Evolutionary conservation across 2,329 filamentous ascomycete species (phyloP).

Genomic region (Cordyceps javanica): DNA sequence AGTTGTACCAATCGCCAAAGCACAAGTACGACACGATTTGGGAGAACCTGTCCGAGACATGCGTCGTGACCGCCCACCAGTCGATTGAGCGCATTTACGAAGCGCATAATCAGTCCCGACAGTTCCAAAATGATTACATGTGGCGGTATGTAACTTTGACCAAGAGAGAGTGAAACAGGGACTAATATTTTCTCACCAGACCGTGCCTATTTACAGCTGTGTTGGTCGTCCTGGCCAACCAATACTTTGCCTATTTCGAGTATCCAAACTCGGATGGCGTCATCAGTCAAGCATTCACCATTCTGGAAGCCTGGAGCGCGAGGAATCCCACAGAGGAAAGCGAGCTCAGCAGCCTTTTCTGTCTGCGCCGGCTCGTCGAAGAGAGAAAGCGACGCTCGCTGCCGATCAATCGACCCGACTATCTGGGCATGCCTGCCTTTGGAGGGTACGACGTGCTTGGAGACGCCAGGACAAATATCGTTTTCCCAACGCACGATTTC

Average conservation of each 20-base stretch:
- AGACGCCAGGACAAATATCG: neutral
- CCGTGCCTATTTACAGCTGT: slow-evolving; percentile 51
- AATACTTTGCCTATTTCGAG: slow-evolving; percentile 45
- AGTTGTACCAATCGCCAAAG: neutral
- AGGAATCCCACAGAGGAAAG: neutral
- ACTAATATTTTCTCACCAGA: slow-evolving; percentile 27
- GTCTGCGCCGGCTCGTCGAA: neutral
- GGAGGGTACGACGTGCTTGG: neutral
- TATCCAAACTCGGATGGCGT: slow-evolving; percentile 35
- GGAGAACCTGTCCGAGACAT: neutral
- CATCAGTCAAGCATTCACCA: slow-evolving; percentile 26
- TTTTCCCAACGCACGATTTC: neutral
- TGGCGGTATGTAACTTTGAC: slow-evolving; percentile 2
- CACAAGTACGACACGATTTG: neutral
- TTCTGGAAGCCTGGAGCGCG: neutral
- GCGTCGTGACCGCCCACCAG: neutral
- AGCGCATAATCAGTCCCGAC: neutral
- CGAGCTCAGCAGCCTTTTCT: neutral
- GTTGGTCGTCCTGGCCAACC: slow-evolving; percentile 50
- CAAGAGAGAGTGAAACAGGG: no score
- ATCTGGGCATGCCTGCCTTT: neutral
- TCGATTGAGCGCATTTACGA: neutral
- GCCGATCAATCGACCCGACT: neutral
- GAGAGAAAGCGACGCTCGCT: neutral
- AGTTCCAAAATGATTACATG: neutral